These are phyloP conservation scores for Avena insularis DNA, from an alignment of 176 grass and related monocot genomes.

Conservation along the genomic window DNA sequence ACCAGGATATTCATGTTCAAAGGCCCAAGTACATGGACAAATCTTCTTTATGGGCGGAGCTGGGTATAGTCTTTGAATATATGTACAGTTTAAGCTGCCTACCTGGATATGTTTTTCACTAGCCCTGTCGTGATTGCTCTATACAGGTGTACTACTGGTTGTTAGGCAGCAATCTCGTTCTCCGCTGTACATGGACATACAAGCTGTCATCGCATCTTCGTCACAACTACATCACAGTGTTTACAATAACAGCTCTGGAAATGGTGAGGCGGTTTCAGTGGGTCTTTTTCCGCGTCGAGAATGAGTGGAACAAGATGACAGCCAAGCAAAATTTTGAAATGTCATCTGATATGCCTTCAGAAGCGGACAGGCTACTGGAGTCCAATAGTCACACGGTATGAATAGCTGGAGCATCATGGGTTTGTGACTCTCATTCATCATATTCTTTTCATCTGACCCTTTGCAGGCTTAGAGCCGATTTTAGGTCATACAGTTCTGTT, in stretches of 20 bases:
- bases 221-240: constrained; percentile 92
- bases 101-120: background rate
- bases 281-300: constrained; percentile 97
- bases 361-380: constrained; percentile 78
- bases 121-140: constrained; percentile 6
- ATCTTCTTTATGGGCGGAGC: constrained; percentile 66
- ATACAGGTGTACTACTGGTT: constrained; percentile 92
- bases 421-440: constrained; percentile 37
- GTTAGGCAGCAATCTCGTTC: constrained; percentile 84
- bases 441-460: constrained; percentile 50
- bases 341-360: constrained; percentile 61
- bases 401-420: background rate
- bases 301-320: constrained; percentile 98
- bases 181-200: constrained; percentile 97
- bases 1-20: constrained; percentile 96
- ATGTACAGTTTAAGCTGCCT: constrained; percentile 13
- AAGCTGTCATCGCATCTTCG: constrained; percentile 97
- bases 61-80: constrained; percentile 69
- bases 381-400: constrained; percentile 66
- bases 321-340: constrained; percentile 78
- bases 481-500: constrained; percentile 24
- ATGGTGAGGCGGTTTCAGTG: constrained; percentile 92
- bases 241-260: constrained; percentile 81
- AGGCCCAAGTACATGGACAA: constrained; percentile 73
- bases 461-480: constrained; percentile 29